phyloP scores from a whole-genome alignment of 1,284 basidiomycete species.

The Phlebopus sp. region DNA sequence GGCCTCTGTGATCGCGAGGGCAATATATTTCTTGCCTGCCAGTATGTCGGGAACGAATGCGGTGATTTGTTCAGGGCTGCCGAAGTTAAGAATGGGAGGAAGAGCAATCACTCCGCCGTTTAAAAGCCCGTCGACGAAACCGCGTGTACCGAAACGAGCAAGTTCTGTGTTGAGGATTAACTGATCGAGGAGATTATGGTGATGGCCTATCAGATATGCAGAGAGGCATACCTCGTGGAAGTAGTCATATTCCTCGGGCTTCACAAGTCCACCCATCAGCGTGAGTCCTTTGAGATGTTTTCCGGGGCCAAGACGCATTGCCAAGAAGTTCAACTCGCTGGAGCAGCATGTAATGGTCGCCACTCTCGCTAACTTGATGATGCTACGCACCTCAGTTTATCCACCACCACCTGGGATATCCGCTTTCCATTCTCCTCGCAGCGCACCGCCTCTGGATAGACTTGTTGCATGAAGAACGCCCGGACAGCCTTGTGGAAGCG shows the following conservation, averaged over 20 bases:
- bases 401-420: conserved; percentile 71
- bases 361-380: not conserved
- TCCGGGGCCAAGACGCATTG: conserved; percentile 91
- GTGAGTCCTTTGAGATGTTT: conserved; percentile 85
- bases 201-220: not conserved
- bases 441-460: conserved; percentile 60
- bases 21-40: conserved; percentile 78
- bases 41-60: conserved; percentile 71
- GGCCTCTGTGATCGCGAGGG: conserved; percentile 73
- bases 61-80: conserved; percentile 70
- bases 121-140: conserved; percentile 79
- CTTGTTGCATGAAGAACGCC: conserved; percentile 61
- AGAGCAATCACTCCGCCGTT: conserved; percentile 83
- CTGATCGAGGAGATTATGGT: conserved; percentile 35
- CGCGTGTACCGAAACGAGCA: conserved; percentile 77
- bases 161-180: conserved; percentile 87
- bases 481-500: conserved; percentile 65
- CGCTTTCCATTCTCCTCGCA: conserved; percentile 82
- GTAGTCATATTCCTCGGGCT: conserved; percentile 87
- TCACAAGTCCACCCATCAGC: conserved; percentile 81
- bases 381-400: conserved; percentile 60
- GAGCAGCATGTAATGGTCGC: not conserved
- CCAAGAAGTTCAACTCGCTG: conserved; percentile 75
- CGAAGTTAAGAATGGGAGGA: conserved; percentile 86
- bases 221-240: conserved; percentile 60